Base-by-base conservation (phyloP, 176 grass and related monocot genomes). In the Carex pumila region DNA sequence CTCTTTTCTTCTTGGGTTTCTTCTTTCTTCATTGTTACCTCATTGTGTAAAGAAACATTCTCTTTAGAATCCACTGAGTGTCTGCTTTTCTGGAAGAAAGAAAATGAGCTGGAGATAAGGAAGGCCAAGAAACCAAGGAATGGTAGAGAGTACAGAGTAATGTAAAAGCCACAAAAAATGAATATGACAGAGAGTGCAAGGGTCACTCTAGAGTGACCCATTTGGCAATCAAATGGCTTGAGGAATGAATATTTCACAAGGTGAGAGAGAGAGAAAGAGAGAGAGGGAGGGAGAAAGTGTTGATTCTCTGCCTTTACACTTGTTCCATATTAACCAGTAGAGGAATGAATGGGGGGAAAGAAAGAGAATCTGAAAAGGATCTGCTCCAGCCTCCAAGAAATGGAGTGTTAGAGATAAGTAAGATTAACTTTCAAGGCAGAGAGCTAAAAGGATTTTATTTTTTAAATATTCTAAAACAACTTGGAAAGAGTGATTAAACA, bases 91-190 rank as follows among this genome's bases (percentile, higher is more conserved):
- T 84, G 81, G 83, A 92, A 92, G 84, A 94, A 79, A 78, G 88
- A 90, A 61, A 94, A 59, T 79, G 84, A 86, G 17, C 85, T 88
- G 74, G 89, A 90, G 85, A 94, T 66, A 68, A 92, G 68, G 1
- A 92, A 88, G 11, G 87, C 83, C 53, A 94, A 87, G 87, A 94
- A 88, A 65, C 85, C 90, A 57, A 92, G 85, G 12, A 85, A 91
- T 47, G 85, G 89, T 13, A 85, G 81, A 84, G 84, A 85, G 43
- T 50, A 12, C 0, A 79, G 86, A 77, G 83, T 87, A 70, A 70
- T 87, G 92, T 90, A 94, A 94, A 94, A 82, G 84, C 86, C 91
- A 87, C 86, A 90, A 32, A 87, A 88, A 92, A 92, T 92, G 90
- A 94, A 78, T 90, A 94, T 72, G 81, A 94, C 59, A 18, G 84